Evolutionary conservation across 2,329 filamentous ascomycete species (phyloP), one percentile per base, ranked within the genome.

Genomic region (Myriosclerotinia curreyana): DNA sequence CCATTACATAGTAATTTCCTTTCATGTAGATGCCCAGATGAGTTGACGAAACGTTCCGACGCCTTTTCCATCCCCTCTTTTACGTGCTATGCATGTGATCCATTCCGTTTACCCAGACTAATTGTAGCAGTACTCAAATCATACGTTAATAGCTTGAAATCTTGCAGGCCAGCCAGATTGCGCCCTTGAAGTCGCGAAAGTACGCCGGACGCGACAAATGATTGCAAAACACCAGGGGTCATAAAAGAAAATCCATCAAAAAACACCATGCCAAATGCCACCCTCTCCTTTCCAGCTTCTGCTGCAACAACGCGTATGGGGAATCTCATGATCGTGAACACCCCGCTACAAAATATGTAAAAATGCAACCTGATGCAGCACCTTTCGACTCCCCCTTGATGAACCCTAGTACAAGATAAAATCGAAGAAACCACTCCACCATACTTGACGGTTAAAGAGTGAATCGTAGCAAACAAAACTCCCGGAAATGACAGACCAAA

Each of bases 311-410:
- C 69, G 72, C 72, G 64, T 65, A 72, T 66, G 72, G 72, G 72
- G 72, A 73, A 73, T 73, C 72, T 73, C 70, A 72, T 72, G 69
- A 72, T 68, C 69, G 65, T 71, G 67, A 71, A 73, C 69, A 72
- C 69, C 71, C 68, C 71, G 69, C 71, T 74, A 71, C 68, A 74
- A 68, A 66, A 65, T 68, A 38, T 54, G 50, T 55, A 50, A 73
- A 48, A 68, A 71, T 70, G 68, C 68, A 65, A 69, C 67, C 69
- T 60, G 64, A 73, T 72, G 69, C 68, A 69, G 68, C 66, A 69
- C 67, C 69, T 58, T 62, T 56, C 50, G 62, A 71, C 69, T 71
- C 70, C 71, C 67, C 62, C 65, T 60, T 66, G 50, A 70, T 69
- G 67, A 70, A 69, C 67, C 69, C 64, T 64, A 68, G 66, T 52